Evolutionary conservation across 2,329 filamentous ascomycete genomes (phyloP).

Genomic region (Fusarium papillatum): DNA sequence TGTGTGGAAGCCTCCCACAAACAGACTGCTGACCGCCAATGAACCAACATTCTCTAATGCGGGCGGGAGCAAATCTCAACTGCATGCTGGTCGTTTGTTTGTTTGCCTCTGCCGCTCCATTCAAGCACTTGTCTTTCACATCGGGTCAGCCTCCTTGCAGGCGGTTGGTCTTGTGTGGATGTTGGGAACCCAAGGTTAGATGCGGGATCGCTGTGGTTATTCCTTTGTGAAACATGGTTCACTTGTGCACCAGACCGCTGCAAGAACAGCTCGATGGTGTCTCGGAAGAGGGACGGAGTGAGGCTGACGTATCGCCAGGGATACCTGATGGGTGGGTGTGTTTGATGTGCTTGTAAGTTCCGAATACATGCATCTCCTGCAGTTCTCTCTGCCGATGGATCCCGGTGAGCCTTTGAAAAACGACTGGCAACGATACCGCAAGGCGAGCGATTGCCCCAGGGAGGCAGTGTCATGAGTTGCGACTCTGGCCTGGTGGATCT

Average conservation of each 20-base stretch:
- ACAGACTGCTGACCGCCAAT: conserved; percentile 29
- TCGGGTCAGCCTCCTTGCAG: neutral
- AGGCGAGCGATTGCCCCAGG: neutral
- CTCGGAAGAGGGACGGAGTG: neutral
- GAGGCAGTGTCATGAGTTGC: conserved; percentile 14
- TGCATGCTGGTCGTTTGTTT: neutral
- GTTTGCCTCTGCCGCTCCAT: neutral
- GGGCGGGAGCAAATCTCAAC: neutral
- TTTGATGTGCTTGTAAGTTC: neutral
- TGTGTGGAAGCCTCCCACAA: conserved; percentile 19
- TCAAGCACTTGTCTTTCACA: conserved; percentile 1
- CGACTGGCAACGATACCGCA: neutral
- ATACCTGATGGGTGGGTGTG: neutral
- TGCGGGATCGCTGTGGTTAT: neutral
- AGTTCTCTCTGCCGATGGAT: neutral
- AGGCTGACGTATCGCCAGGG: neutral
- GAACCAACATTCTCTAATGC: neutral
- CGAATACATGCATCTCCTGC: neutral
- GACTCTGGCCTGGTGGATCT: conserved; percentile 21
- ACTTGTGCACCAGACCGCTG: neutral
- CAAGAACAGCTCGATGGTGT: neutral
- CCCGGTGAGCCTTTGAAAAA: neutral
- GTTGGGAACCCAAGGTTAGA: neutral
- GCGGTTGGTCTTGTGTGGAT: neutral
- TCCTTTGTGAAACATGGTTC: neutral